Evolutionary conservation across 192 early-diverging fungal species (phyloP).

Genomic region (Entomortierella parvispora): DNA sequence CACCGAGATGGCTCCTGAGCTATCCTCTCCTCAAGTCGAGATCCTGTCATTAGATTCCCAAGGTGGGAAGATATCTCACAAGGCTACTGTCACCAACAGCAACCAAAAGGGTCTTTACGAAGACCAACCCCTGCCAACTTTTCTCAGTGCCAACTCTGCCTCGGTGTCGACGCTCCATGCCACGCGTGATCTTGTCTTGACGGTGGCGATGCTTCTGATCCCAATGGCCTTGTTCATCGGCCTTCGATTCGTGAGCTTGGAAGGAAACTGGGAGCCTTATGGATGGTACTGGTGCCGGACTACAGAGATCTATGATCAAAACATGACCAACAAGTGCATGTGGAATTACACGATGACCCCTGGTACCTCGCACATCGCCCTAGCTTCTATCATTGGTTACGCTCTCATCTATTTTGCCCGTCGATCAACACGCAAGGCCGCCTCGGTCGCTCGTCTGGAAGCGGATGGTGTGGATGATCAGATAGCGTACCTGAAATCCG

Average conservation of each 20-base stretch:
- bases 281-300: slow-evolving; percentile 21
- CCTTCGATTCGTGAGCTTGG: neutral
- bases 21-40: too few species aligned
- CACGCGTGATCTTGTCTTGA: neutral
- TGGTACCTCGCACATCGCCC: slow-evolving; percentile 1
- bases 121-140: neutral
- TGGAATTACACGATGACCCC: slow-evolving; percentile 22
- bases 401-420: neutral
- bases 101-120: neutral
- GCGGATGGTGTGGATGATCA: neutral
- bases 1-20: too few species aligned
- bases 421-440: neutral
- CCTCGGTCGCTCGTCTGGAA: neutral
- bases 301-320: slow-evolving; percentile 8
- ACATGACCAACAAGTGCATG: slow-evolving; percentile 31
- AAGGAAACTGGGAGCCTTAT: slow-evolving; percentile 6
- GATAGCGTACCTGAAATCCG: neutral
- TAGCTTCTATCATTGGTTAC: slow-evolving; percentile 1
- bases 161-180: slow-evolving; percentile 4
- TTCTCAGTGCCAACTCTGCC: slow-evolving; percentile 3
- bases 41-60: too few species aligned
- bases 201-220: neutral
- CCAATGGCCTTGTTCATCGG: slow-evolving; percentile 2
- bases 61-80: too few species aligned
- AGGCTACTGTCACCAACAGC: neutral